These are phyloP conservation scores for Phoma herbarum DNA, from an alignment of 2,329 filamentous ascomycete genomes.

Conservation along the genomic window DNA sequence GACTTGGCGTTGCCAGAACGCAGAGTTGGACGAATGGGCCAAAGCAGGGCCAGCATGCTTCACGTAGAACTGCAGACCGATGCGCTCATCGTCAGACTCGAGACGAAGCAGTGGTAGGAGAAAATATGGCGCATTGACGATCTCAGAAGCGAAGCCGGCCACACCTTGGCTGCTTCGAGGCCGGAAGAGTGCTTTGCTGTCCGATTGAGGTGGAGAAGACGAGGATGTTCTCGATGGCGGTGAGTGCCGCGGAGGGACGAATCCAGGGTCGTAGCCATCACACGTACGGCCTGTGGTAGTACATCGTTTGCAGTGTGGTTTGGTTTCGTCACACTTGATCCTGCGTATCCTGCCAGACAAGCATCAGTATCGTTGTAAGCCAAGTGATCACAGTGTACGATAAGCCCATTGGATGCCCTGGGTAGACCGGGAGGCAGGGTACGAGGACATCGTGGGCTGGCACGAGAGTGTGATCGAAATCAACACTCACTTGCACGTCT, in stretches of 20 bases:
- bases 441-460: not conserved
- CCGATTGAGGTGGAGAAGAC: not conserved
- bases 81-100: conserved; percentile 33
- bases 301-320: conserved; percentile 42
- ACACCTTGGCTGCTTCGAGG: not conserved
- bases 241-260: not conserved
- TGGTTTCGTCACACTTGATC: conserved; percentile 48
- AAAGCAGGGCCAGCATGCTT: conserved; percentile 36
- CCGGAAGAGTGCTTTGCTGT: not conserved
- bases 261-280: conserved; percentile 39
- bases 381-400: not conserved
- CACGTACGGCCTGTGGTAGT: conserved; percentile 45
- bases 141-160: not conserved
- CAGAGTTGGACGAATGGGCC: conserved; percentile 40
- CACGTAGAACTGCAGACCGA: conserved; percentile 45
- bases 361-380: conserved; percentile 4
- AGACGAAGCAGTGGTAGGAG: conserved; percentile 32
- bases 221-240: not conserved
- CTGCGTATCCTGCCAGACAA: conserved; percentile 37
- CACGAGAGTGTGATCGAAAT: conserved; percentile 8
- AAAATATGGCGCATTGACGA: conserved; percentile 11
- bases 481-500: conserved; percentile 25
- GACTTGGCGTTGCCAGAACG: conserved; percentile 45
- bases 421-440: not conserved
- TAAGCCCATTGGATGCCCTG: not conserved